Conservation (phyloP, 2,329 filamentous ascomycete species). For the Aspergillus aculeatinus region DNA sequence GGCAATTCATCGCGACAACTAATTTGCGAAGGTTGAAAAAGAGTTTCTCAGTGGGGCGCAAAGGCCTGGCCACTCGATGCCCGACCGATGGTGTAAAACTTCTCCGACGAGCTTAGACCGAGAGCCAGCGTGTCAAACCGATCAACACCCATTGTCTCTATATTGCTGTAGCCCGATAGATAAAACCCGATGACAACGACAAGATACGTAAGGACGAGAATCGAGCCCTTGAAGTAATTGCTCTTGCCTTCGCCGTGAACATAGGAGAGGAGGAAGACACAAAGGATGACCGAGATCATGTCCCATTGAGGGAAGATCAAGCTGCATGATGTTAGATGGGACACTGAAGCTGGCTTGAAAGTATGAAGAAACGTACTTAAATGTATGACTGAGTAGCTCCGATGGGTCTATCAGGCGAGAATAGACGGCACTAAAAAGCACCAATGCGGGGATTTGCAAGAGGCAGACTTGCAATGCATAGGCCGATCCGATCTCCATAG, state of each 20-base stretch:
- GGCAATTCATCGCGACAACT: neutral
- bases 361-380: conserved; percentile 47
- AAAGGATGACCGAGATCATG: conserved; percentile 94
- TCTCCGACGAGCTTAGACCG: conserved; percentile 31
- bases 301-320: conserved; percentile 99
- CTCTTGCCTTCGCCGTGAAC: conserved; percentile 99
- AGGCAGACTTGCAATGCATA: conserved; percentile 96
- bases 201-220: conserved; percentile 86
- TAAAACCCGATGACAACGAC: conserved; percentile 92
- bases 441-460: conserved; percentile 87
- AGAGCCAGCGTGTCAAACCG: conserved; percentile 49
- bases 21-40: neutral
- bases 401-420: conserved; percentile 55
- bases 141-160: conserved; percentile 50
- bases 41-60: conserved; percentile 9
- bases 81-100: conserved; percentile 45
- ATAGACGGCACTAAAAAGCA: conserved; percentile 83
- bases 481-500: conserved; percentile 97
- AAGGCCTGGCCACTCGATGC: conserved; percentile 39
- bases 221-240: conserved; percentile 99
- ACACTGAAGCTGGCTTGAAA: neutral
- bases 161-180: conserved; percentile 66
- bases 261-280: conserved; percentile 93
- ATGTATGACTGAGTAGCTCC: conserved; percentile 53
- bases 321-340: conserved; percentile 41